phyloP scores from a whole-genome alignment of 371 early-diverging fungal species.

The Coemansia sp. region DNA sequence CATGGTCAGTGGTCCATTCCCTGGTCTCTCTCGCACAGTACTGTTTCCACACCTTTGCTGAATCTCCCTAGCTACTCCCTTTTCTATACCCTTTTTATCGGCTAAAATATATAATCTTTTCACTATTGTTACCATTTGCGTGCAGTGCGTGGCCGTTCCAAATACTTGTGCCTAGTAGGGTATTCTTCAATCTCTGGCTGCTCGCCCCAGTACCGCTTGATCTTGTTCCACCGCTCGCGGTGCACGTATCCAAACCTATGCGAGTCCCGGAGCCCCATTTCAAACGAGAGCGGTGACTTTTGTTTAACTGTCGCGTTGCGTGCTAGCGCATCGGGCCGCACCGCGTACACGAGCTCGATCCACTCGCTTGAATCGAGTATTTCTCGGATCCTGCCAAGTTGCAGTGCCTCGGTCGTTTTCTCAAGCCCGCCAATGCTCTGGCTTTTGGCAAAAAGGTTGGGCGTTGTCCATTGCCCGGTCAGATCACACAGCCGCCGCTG shows the following conservation, averaged over 20 bases:
- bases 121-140: constrained; percentile 6
- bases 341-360: constrained; percentile 30
- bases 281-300: constrained; percentile 37
- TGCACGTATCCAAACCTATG: constrained; percentile 37
- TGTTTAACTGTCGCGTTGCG: constrained; percentile 16
- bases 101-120: not conserved
- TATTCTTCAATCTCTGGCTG: constrained; percentile 40
- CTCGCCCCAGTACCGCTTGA: constrained; percentile 37
- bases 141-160: constrained; percentile 16
- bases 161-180: constrained; percentile 8
- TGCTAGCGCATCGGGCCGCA: constrained; percentile 28
- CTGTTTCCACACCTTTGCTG: constrained; percentile 32
- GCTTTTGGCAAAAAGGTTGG: constrained; percentile 39
- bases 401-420: constrained; percentile 11
- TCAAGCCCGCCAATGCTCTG: constrained; percentile 32
- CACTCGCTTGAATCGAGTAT: constrained; percentile 19
- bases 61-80: not conserved
- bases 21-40: constrained; percentile 31
- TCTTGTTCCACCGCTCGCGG: constrained; percentile 29
- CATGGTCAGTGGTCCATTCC: constrained; percentile 38
- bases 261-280: constrained; percentile 36
- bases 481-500: constrained; percentile 41
- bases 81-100: not conserved
- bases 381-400: constrained; percentile 12
- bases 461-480: constrained; percentile 47